A percentile compares a stretch with the other conserved stretches of the same genome.
These are phyloP conservation scores for Aspergillus sclerotialis DNA, from an alignment of 2,329 filamentous ascomycete genomes.

Conservation along the genomic window DNA sequence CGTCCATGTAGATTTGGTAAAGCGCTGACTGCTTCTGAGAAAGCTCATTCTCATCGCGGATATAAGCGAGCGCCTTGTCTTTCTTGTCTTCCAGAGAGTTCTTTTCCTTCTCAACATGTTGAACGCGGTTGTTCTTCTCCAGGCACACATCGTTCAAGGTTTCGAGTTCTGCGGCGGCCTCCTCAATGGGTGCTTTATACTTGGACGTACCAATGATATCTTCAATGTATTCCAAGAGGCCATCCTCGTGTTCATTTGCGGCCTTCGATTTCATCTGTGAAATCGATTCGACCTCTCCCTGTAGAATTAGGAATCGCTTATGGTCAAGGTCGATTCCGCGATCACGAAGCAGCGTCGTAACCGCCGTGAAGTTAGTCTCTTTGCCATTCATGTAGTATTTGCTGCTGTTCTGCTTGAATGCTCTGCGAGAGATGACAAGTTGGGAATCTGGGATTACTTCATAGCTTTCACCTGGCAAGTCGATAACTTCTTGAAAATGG, in stretches of 20 bases:
- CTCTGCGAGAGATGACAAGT: slow-evolving; percentile 80
- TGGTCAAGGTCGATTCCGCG: slow-evolving; percentile 93
- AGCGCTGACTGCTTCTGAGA: slow-evolving; percentile 81
- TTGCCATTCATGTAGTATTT: slow-evolving; percentile 95
- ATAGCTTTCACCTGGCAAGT: slow-evolving; percentile 67
- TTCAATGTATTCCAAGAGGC: slow-evolving; percentile 90
- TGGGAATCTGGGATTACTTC: slow-evolving; percentile 76
- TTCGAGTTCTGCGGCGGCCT: slow-evolving; percentile 84
- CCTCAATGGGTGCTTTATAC: slow-evolving; percentile 95
- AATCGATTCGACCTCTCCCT: slow-evolving; percentile 97
- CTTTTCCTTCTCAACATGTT: slow-evolving; percentile 97
- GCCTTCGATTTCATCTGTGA: slow-evolving; percentile 99
- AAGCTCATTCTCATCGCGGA: slow-evolving; percentile 90
- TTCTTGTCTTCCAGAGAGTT: slow-evolving; percentile 92
- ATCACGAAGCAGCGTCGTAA: slow-evolving; percentile 79
- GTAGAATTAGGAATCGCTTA: slow-evolving; percentile 94
- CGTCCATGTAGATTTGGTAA: slow-evolving; percentile 84
- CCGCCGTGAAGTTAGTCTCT: slow-evolving; percentile 83
- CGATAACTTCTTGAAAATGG: slow-evolving; percentile 91
- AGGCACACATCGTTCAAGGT: slow-evolving; percentile 87
- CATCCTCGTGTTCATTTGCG: slow-evolving; percentile 89
- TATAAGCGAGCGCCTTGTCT: slow-evolving; percentile 80
- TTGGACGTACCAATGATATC: slow-evolving; percentile 99
- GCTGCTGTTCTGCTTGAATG: slow-evolving; percentile 97
- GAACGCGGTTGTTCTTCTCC: slow-evolving; percentile 90